phyloP scores from a whole-genome alignment of 331 rosid species.

The Quercus phellos region DNA sequence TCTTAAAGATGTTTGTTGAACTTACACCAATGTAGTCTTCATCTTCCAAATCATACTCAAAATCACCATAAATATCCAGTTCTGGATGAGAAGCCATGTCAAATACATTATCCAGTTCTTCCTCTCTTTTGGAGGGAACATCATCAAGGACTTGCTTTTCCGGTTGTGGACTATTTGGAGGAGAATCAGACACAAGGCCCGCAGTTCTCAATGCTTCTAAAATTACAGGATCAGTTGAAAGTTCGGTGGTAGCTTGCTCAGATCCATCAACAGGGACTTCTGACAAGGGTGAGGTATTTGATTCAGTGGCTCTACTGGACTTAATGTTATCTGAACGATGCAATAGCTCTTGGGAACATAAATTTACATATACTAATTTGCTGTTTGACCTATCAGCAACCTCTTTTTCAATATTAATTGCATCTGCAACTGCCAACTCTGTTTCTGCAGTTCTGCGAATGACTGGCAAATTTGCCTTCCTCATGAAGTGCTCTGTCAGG shows the following conservation, averaged over 20 bases:
- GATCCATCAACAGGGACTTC: constrained; percentile 32
- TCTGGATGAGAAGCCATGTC: constrained; percentile 71
- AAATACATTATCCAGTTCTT: constrained; percentile 59
- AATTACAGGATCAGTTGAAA: constrained; percentile 46
- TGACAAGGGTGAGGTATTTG: constrained; percentile 26
- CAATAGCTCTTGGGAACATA: constrained; percentile 72
- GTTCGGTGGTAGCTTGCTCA: constrained; percentile 36
- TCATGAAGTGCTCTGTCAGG: constrained; percentile 77
- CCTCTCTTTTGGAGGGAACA: constrained; percentile 24
- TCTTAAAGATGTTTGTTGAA: constrained; percentile 38
- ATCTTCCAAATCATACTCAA: constrained; percentile 87
- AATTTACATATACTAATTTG: constrained; percentile 79
- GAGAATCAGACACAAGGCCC: constrained; percentile 88
- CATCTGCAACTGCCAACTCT: constrained; percentile 96
- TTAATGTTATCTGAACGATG: constrained; percentile 51
- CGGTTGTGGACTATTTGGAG: constrained; percentile 66
- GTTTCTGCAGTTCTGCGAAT: constrained; percentile 76
- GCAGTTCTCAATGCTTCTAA: constrained; percentile 83
- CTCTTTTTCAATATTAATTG: constrained; percentile 79
- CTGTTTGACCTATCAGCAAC: constrained; percentile 82
- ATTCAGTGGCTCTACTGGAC: constrained; percentile 35
- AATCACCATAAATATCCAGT: constrained; percentile 91
- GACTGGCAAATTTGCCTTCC: constrained; percentile 55
- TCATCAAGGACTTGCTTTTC: constrained; percentile 35
- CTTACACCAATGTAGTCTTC: constrained; percentile 79